Percentiles rank a stretch among this genome's conserved stretches.
phyloP scores from a whole-genome alignment of 169 alveolate genomes.

The Amoebophrya sp. region DNA sequence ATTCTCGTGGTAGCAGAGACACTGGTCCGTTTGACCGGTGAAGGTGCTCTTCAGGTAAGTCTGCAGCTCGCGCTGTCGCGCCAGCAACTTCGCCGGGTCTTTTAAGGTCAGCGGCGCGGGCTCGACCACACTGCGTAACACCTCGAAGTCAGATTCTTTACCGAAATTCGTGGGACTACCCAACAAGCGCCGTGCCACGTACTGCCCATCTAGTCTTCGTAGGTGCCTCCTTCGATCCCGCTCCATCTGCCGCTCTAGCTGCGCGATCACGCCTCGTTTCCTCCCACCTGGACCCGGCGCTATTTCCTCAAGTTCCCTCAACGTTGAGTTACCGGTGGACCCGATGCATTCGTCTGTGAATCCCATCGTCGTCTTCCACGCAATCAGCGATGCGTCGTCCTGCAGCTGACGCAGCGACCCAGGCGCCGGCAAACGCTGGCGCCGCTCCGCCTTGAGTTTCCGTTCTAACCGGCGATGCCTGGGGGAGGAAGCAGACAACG shows the following conservation, averaged over 20 bases:
- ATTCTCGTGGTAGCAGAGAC: slow-evolving; percentile 5
- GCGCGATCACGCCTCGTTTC: background rate
- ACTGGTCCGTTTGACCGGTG: slow-evolving; percentile 3
- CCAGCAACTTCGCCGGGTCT: background rate
- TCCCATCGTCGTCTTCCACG: background rate
- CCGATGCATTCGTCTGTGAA: background rate
- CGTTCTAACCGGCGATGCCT: too few species aligned
- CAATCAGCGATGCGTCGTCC: background rate
- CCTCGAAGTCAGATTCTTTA: background rate
- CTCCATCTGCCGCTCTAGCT: background rate
- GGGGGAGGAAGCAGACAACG: too few species aligned
- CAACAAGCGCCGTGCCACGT: too few species aligned
- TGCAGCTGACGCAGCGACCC: too few species aligned
- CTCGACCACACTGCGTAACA: background rate
- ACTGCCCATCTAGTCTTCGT: background rate
- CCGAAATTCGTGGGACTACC: too few species aligned
- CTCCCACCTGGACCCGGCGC: too few species aligned
- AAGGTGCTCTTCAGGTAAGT: background rate
- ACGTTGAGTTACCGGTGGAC: background rate
- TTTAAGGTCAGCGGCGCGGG: background rate
- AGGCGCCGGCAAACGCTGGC: too few species aligned
- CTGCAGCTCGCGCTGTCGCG: background rate
- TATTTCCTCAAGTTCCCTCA: too few species aligned
- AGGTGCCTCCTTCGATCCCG: background rate
- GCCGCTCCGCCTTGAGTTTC: background rate